A percentile compares a stretch with the other conserved stretches of the same genome.
Evolutionary conservation across 805 yeast species (phyloP).

Genomic region (Tetrapisispora nanseiensis): DNA sequence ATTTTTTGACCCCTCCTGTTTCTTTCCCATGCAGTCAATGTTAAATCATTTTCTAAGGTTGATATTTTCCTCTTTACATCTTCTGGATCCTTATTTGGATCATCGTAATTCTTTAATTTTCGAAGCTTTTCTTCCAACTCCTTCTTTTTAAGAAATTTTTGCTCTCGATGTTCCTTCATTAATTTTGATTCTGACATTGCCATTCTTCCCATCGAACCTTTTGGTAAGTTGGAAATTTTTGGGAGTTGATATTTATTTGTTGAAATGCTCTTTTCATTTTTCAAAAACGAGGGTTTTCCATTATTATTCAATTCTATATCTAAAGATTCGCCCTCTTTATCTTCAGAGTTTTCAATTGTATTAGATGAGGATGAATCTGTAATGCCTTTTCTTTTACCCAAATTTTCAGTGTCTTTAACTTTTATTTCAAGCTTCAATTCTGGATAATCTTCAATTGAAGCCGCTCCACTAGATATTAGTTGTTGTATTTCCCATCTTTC

Average conservation of each 20-base stretch:
- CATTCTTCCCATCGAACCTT: constrained; percentile 66
- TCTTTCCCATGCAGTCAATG: constrained; percentile 27
- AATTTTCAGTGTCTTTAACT: not conserved
- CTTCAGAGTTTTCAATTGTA: constrained; percentile 19
- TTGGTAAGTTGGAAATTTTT: constrained; percentile 58
- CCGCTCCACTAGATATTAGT: constrained; percentile 69
- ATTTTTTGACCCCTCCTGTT: constrained; percentile 23
- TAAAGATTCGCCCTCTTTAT: constrained; percentile 35
- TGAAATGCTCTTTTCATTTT: constrained; percentile 32
- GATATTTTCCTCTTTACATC: constrained; percentile 11
- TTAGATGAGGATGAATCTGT: not conserved
- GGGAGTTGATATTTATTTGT: constrained; percentile 38
- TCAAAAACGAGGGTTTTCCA: constrained; percentile 62
- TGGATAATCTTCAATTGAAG: constrained; percentile 57
- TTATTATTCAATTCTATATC: constrained; percentile 62
- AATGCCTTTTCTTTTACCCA: not conserved
- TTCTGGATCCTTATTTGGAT: constrained; percentile 17
- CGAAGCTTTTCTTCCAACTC: constrained; percentile 34
- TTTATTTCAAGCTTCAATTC: constrained; percentile 34
- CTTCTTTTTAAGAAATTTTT: constrained; percentile 39
- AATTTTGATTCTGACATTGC: constrained; percentile 67
- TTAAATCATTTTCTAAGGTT: constrained; percentile 15
- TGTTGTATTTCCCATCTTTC: constrained; percentile 89
- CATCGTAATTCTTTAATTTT: constrained; percentile 23
- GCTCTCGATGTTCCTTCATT: constrained; percentile 55